Evolutionary conservation across 306 rosid species (phyloP), one percentile per base, ranked within the genome.

Genomic region (Citrullus amarus): DNA sequence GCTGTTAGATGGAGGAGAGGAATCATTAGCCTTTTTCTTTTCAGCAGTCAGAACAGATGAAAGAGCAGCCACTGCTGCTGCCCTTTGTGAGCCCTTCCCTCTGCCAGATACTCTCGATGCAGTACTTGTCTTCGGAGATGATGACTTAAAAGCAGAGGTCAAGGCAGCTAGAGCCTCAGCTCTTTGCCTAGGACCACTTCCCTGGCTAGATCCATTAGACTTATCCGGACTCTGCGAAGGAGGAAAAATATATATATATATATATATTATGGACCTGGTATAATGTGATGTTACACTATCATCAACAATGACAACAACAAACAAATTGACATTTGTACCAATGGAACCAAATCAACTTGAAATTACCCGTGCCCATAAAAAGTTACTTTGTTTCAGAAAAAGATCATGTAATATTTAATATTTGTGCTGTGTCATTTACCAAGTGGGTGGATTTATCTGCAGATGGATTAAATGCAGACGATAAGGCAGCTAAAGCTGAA

Each of bases 21-120:
- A 63, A 75, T 92, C 99, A 9, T 91, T 86, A 68, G 93, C 69
- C 84, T 76, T 86, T 83, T 81, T 88, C 87, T 96, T 96, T 82
- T 96, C 99, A 78, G 99, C 99, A 58, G 91, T 88, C 73, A 96
- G 98, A 87, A 96, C 99, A 7, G 58, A 39, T 61, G 99, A 96
- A 80, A 96, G 99, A 74, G 99, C 99, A 81, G 99, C 99, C 56
- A 96, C 99, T 65, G 99, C 99, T 44, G 98, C 97, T 70, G 96
- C 96, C 84, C 97, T 91, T 84, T 95, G 99, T 68, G 99, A 91
- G 81, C 97, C 97, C 86, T 87, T 93, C 80, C 88, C 69, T 36
- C 80, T 74, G 22, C 85, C 86, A 72, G 97, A 71, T 59, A 88
- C 58, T 85, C 85, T 86, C 30, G 90, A 83, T 82, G 87, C 38